Base-by-base conservation (phyloP, 164 flowering plant genomes). In the Tinospora cordifolia region DNA sequence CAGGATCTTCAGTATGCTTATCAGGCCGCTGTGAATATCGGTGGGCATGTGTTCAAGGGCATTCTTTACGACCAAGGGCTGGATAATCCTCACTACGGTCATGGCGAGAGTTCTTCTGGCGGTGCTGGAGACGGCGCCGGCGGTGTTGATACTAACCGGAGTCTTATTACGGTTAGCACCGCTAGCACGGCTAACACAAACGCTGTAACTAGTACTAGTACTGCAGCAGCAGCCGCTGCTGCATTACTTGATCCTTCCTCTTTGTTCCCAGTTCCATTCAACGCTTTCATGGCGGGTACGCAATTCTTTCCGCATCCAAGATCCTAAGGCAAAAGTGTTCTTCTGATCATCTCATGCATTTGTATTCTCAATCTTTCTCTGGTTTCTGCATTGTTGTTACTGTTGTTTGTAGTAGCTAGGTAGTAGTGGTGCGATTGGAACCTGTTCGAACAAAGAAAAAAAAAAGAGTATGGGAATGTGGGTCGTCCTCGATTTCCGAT, bases 1-100 rank as follows among this genome's bases (percentile, higher is more conserved):
- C 87, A 86, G 12, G 21, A 51, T 8, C 60, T 15, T n/a, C 79
- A 83, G 72, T 78, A 49, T 40, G 98, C 94, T 3, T 93, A 89
- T 79, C 92, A 91, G 74, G 88, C 98, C 65, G 90, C 97, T 19
- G 91, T 93, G 62, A 91, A 79, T 80, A 93, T 93, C 5, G 90
- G 93, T 2, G 98, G 98, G 2, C 97, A 91, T 63, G 81, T 90
- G 2, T 93, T 91, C 82, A 93, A 83, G 74, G 98, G 98, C 26
- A 86, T 91, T 73, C 84, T 93, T 15, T 93, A 90, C 65, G 94
- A 93, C 82, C 89, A 87, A 59, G 98, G 98, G 12, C 88, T 83
- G 0, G 96, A 88, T 3, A 63, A 41, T 13, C 78, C 72, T 15
- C 67, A 76, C 14, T 72, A 59, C 14, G 80, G 77, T 0, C 44